These are phyloP conservation scores for Alternaria angustiovoidea DNA, from an alignment of 2,329 filamentous ascomycete species.

Conservation along the genomic window DNA sequence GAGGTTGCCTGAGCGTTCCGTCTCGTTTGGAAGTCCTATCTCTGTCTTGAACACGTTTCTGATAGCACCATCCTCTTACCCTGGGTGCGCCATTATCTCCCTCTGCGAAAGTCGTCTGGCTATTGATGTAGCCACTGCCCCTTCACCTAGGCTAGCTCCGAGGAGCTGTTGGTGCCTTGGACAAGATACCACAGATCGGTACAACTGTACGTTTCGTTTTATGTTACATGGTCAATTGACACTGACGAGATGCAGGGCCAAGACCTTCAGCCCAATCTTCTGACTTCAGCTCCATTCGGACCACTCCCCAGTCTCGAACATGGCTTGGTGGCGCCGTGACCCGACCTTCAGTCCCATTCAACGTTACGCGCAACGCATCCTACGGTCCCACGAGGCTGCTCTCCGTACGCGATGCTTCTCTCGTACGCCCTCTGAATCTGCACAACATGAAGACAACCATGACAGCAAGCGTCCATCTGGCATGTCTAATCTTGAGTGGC, in stretches of 20 bases:
- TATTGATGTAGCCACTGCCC: constrained; percentile 12
- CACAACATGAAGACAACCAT: constrained; percentile 34
- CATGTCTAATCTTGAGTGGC: constrained; percentile 43
- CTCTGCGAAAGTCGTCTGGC: background rate
- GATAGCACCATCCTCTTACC: background rate
- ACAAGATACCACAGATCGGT: constrained; percentile 4
- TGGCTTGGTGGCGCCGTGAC: constrained; percentile 45
- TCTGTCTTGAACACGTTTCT: background rate
- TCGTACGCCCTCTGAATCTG: constrained; percentile 26
- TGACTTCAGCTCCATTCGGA: background rate
- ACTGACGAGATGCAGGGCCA: background rate
- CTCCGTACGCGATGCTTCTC: constrained; percentile 44
- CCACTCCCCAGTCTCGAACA: constrained; percentile 10
- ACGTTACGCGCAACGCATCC: constrained; percentile 31
- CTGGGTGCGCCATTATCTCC: background rate
- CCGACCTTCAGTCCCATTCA: constrained; percentile 34
- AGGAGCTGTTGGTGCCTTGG: constrained; percentile 16
- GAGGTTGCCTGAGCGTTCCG: constrained; percentile 7
- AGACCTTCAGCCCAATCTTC: background rate
- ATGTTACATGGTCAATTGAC: background rate
- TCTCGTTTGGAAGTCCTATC: background rate
- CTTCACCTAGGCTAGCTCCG: constrained; percentile 8
- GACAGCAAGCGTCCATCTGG: constrained; percentile 27
- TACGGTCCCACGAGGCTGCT: constrained; percentile 33
- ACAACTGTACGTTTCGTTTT: constrained; percentile 1